Base-by-base conservation (phyloP, 495 filamentous ascomycete genomes). In the Aspergillus steynii region DNA sequence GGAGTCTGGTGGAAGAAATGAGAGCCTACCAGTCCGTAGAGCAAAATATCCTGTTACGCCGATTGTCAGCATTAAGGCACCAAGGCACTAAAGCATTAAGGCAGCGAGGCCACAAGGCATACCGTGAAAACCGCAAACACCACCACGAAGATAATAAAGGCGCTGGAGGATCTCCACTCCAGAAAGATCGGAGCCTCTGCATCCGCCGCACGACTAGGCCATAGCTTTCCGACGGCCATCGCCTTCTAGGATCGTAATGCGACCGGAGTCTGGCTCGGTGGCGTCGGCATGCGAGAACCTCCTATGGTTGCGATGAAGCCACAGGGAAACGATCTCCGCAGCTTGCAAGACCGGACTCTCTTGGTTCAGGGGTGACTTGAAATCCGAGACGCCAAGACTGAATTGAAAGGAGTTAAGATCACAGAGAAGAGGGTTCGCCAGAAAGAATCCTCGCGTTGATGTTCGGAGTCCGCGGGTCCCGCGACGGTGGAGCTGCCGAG, bases 31-130 rank as follows among this genome's bases (percentile, higher is more conserved):
- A 95, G 71, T 25, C 84, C 90, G 72, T 96, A 96, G 54, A 90
- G 80, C 65, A 96, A 90, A 56, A 93, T 86, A 74, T 96, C 91
- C 76, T 84, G 76, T 59, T 29, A 50, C 56, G 10, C 9, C 4
- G 56, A 37, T 49, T 9, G 50, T 61, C 48, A 68, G 59, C 29
- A 53, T 55, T 4, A 12, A 31, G 25, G 31, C 45, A 25, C 20
- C 27, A 26, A 52, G 25, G 3, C 32, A 27, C 20, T 20, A 20
- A 20, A 68, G 59, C 29, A 53, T 55, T 4, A 12, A 31, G 25
- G 31, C 45, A 25, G 10, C 27, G 20, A 4, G 31, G 37, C 12
- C 5, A 6, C 0, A 14, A 27, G 9, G 65, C 70, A 49, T 70
- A 77, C 79, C 61, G 83, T 85, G 66, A 85, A 78, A 59, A 80